Percentiles rank a stretch among this genome's conserved stretches.
phyloP scores from a whole-genome alignment of 768 basidiomycete genomes.

The Phaeotremella fagi region DNA sequence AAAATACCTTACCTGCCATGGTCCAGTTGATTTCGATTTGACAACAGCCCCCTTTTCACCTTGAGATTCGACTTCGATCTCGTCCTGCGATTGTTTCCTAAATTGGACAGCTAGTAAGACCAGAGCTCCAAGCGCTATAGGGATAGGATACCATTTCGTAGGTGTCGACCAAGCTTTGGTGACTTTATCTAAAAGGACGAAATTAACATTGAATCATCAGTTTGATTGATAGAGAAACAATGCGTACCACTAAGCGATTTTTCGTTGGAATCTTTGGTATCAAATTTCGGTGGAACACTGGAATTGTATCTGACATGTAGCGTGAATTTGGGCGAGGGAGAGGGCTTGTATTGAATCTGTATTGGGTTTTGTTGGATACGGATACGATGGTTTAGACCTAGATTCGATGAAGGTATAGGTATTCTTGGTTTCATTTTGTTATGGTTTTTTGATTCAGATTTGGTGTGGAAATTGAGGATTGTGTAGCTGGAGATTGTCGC shows the following conservation, averaged over 20 bases:
- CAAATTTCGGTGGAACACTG: not conserved
- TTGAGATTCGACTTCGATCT: slow-evolving; percentile 36
- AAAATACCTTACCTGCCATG: slow-evolving; percentile 72
- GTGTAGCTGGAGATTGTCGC: too few relatives aligned
- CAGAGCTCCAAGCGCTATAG: slow-evolving; percentile 82
- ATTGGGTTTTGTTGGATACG: not conserved
- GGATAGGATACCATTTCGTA: slow-evolving; percentile 92
- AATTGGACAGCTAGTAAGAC: slow-evolving; percentile 55
- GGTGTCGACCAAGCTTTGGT: slow-evolving; percentile 58
- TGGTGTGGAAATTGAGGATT: not conserved
- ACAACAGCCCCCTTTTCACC: slow-evolving; percentile 39
- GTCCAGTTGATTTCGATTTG: slow-evolving; percentile 62
- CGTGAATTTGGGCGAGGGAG: not conserved
- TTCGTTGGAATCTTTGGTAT: not conserved
- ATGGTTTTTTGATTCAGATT: too few relatives aligned
- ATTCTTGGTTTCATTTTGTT: too few relatives aligned
- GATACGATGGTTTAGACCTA: not conserved
- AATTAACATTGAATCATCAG: not conserved
- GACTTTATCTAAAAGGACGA: not conserved
- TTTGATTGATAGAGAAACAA: not conserved
- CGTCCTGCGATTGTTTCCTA: slow-evolving; percentile 24
- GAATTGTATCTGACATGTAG: slow-evolving; percentile 9
- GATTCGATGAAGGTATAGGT: too few relatives aligned
- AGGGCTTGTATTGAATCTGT: not conserved
- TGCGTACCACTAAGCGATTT: slow-evolving; percentile 14